Base-by-base conservation (phyloP, 2,329 filamentous ascomycete species). In the Aureobasidium sp. region DNA sequence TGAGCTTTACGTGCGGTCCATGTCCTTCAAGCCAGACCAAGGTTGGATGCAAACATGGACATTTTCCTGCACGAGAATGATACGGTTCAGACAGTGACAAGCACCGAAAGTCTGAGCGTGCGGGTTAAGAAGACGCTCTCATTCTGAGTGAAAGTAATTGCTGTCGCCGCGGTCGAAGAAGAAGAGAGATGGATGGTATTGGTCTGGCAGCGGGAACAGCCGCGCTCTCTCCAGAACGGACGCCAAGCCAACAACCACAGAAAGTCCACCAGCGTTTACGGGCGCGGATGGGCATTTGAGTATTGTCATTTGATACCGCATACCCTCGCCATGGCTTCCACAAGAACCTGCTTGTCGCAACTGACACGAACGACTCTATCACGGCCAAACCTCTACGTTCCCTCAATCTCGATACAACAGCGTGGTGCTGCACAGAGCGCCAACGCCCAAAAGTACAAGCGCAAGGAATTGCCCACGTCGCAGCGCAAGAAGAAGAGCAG, bases 401-500 rank as follows among this genome's bases (percentile, higher is more conserved):
- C 57, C 40, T 57, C 64, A 33, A 53, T 50, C 8, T 54, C 64
- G 8, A 64, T 67, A 55, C 70, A 75, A 60, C 65, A 74, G 63
- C 74, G 75, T 69, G 71, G 68, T 65, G 74, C 74, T 59, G 65
- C 70, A 13, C 71, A 71, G 57, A 70, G 69, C 59, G 67, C 66
- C 65, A 75, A 75, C 64, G 70, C 72, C 23, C 66, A 69, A 46
- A 75, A 74, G 64, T 74, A 73, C 67, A 72, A 71, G 61, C 69
- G 72, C 21, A 77, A 75, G 69, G 77, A 78, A 64, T 69, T 69
- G 61, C 64, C 65, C 29, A 83, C 83, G 74, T 82, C 80, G 73
- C 85, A 81, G 74, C 78, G 80, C 67, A 75, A 79, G 57, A 81
- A 84, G 69, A 90, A 89, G 75, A 79, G 82, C 11, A 84, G 82